Evolutionary conservation across 306 rosid genomes (phyloP).

Genomic region (Calophaca sinica): DNA sequence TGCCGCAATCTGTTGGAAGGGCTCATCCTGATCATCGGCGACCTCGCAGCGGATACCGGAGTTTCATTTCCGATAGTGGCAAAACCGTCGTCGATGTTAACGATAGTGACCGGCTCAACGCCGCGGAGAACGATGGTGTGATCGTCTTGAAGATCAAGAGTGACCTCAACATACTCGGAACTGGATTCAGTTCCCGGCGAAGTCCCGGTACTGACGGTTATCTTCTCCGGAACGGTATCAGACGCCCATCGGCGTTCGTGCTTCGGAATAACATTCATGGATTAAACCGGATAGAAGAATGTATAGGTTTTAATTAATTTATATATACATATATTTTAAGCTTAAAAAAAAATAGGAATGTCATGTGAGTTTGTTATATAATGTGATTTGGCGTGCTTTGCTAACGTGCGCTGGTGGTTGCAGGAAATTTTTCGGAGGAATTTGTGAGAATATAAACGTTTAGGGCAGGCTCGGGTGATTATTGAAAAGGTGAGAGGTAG

Average conservation of each 20-base stretch:
- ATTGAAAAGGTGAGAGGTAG: slow-evolving; percentile 10
- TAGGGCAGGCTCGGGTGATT: slow-evolving; percentile 16
- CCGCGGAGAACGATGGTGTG: slow-evolving; percentile 84
- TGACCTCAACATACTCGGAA: slow-evolving; percentile 87
- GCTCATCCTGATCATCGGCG: slow-evolving; percentile 62
- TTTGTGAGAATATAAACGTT: neutral
- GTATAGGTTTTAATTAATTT: neutral
- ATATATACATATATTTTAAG: slow-evolving; percentile 9
- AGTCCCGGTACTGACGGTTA: slow-evolving; percentile 52
- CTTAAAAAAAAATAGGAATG: neutral
- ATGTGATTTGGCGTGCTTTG: slow-evolving; percentile 24
- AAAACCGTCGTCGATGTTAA: slow-evolving; percentile 55
- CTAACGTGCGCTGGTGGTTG: slow-evolving; percentile 34
- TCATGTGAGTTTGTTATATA: slow-evolving; percentile 12
- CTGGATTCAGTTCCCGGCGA: slow-evolving; percentile 65
- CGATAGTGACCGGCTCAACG: slow-evolving; percentile 75
- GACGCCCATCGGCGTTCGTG: slow-evolving; percentile 85
- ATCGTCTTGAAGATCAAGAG: slow-evolving; percentile 86
- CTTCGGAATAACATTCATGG: slow-evolving; percentile 57
- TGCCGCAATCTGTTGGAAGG: slow-evolving; percentile 70
- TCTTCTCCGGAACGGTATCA: slow-evolving; percentile 61
- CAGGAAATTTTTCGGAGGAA: neutral
- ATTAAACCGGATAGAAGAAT: slow-evolving; percentile 11
- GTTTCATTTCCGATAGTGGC: slow-evolving; percentile 47
- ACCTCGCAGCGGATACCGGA: slow-evolving; percentile 59